Percentiles rank a stretch among this genome's conserved stretches.
These are phyloP conservation scores for Alternaria consortialis DNA, from an alignment of 2,329 filamentous ascomycete species.

Conservation along the genomic window DNA sequence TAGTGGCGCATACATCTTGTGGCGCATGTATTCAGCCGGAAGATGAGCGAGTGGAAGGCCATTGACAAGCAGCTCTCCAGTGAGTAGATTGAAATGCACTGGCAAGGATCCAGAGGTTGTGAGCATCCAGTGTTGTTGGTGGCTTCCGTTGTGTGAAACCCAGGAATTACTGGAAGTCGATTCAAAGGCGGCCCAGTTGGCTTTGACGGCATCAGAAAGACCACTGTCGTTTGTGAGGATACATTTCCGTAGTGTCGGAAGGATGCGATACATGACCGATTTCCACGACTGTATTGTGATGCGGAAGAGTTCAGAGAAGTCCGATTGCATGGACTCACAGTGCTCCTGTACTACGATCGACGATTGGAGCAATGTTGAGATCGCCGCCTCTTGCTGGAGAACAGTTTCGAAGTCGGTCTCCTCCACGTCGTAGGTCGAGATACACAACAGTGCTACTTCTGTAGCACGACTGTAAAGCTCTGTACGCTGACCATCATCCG, in stretches of 20 bases:
- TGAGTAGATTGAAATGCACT: constrained; percentile 60
- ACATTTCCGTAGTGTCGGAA: constrained; percentile 10
- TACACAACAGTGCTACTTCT: constrained; percentile 56
- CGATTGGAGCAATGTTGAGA: constrained; percentile 29
- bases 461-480: constrained; percentile 48
- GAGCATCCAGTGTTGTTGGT: constrained; percentile 46
- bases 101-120: constrained; percentile 22
- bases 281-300: constrained; percentile 29
- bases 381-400: constrained; percentile 30
- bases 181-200: constrained; percentile 33
- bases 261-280: constrained; percentile 25
- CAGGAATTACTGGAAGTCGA: constrained; percentile 13
- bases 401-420: constrained; percentile 34
- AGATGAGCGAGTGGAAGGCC: constrained; percentile 60
- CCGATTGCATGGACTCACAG: neutral
- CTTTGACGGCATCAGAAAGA: constrained; percentile 27
- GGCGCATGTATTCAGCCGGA: constrained; percentile 55
- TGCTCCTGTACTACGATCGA: constrained; percentile 37
- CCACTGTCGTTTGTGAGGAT: constrained; percentile 13
- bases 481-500: constrained; percentile 37
- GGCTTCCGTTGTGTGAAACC: constrained; percentile 10
- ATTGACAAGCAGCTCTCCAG: constrained; percentile 62
- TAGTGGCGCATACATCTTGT: constrained; percentile 54
- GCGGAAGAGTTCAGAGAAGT: constrained; percentile 5
- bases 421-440: constrained; percentile 58